A percentile compares a stretch with the other conserved stretches of the same genome.
Evolutionary conservation across 1,284 basidiomycete genomes (phyloP).

Genomic region (Sparassis latifolia): DNA sequence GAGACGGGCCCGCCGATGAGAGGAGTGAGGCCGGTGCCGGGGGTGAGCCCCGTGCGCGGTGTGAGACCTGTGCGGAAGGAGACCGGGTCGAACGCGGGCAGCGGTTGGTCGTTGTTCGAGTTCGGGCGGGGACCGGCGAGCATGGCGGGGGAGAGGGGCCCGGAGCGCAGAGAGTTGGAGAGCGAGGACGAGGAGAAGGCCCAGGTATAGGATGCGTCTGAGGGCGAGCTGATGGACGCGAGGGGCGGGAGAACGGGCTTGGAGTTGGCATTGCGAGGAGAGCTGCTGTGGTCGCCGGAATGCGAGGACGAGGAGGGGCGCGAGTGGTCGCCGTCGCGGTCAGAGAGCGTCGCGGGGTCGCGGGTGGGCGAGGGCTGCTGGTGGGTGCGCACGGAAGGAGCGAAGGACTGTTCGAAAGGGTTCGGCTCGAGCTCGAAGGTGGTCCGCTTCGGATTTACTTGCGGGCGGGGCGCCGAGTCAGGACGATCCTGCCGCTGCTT

Average conservation of each 20-base stretch:
- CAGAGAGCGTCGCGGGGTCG: slow-evolving; percentile 31
- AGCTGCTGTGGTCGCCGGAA: slow-evolving; percentile 22
- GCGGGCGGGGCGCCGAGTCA: slow-evolving; percentile 5
- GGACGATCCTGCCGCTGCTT: slow-evolving; percentile 1
- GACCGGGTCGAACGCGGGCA: slow-evolving; percentile 61
- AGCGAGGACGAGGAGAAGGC: slow-evolving; percentile 50
- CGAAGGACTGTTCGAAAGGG: slow-evolving; percentile 94
- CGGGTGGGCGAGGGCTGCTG: slow-evolving; percentile 26
- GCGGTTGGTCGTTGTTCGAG: slow-evolving; percentile 23
- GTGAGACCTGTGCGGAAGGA: slow-evolving; percentile 80
- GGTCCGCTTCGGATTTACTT: slow-evolving; percentile 34
- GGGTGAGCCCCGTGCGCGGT: slow-evolving; percentile 64
- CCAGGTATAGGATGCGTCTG: slow-evolving; percentile 75
- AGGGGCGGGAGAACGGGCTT: slow-evolving; percentile 81
- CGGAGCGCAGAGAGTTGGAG: slow-evolving; percentile 77
- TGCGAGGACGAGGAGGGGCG: slow-evolving; percentile 9
- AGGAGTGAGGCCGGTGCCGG: slow-evolving; percentile 82
- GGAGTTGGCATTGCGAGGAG: slow-evolving; percentile 19
- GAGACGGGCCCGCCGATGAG: slow-evolving; percentile 69
- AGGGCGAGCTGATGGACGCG: slow-evolving; percentile 80
- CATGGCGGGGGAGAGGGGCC: slow-evolving; percentile 93
- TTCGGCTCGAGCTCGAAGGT: slow-evolving; percentile 89
- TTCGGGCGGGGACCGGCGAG: slow-evolving; percentile 75
- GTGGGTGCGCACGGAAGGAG: slow-evolving; percentile 39
- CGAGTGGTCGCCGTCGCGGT: slow-evolving; percentile 26